These are phyloP conservation scores for Ophiostoma novo-ulmi DNA, from an alignment of 2,329 filamentous ascomycete genomes.

Conservation along the genomic window DNA sequence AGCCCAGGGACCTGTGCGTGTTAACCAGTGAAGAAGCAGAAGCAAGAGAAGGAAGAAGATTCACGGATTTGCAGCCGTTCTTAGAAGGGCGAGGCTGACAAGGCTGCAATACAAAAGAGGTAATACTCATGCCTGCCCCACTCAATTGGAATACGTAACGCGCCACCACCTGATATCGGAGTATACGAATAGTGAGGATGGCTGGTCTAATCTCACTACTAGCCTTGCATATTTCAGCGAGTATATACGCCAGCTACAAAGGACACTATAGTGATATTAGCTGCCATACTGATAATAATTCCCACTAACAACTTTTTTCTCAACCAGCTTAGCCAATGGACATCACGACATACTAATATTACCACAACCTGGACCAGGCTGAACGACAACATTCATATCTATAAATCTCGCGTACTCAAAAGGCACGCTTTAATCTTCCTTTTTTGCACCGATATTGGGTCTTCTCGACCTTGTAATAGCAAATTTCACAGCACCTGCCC, in stretches of 20 bases:
- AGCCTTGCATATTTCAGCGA: background rate
- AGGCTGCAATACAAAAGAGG: too few species aligned
- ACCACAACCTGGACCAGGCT: background rate
- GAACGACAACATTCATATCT: background rate
- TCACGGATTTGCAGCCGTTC: too few species aligned
- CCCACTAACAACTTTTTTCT: constrained; percentile 21
- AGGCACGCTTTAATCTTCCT: background rate
- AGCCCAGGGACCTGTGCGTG: too few species aligned
- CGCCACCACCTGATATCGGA: background rate
- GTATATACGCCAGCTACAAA: background rate
- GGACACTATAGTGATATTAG: background rate
- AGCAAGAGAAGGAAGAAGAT: too few species aligned
- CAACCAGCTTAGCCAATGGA: background rate
- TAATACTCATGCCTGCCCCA: too few species aligned
- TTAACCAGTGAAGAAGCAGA: too few species aligned
- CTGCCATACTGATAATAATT: background rate
- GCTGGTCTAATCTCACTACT: background rate
- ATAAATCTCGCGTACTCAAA: too few species aligned
- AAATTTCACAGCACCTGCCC: background rate
- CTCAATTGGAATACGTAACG: too few species aligned
- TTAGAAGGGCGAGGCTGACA: too few species aligned
- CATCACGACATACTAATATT: constrained; percentile 5
- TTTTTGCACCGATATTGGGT: background rate
- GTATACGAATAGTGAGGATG: background rate
- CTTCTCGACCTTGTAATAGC: background rate